Evolutionary conservation across 345 rosid genomes (phyloP).

Genomic region (Stellera chamaejasme): DNA sequence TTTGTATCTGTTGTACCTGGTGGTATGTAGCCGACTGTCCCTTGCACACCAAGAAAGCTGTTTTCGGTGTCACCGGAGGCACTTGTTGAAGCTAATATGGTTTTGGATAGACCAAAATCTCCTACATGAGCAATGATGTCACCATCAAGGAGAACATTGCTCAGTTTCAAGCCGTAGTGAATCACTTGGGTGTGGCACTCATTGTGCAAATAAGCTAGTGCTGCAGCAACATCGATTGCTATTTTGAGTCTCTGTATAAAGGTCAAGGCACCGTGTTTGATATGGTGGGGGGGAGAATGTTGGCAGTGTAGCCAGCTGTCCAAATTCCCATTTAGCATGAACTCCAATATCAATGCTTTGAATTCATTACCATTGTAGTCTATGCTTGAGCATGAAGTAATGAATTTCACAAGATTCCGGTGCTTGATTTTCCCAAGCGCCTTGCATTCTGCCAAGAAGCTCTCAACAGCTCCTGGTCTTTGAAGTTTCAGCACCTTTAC

Average conservation of each 20-base stretch:
- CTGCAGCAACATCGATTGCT: slow-evolving; percentile 8
- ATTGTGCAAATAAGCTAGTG: slow-evolving; percentile 10
- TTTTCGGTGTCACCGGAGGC: background rate
- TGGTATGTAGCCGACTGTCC: slow-evolving; percentile 14
- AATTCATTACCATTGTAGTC: background rate
- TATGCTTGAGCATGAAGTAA: slow-evolving; percentile 2
- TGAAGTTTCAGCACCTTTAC: slow-evolving; percentile 5
- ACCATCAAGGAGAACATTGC: slow-evolving; percentile 9
- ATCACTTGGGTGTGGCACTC: slow-evolving; percentile 3
- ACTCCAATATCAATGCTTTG: slow-evolving; percentile 16
- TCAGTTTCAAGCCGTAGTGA: slow-evolving; percentile 19
- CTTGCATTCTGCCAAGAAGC: slow-evolving; percentile 7
- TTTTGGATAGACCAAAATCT: slow-evolving; percentile 6
- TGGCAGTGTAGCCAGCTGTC: background rate
- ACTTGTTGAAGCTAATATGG: background rate
- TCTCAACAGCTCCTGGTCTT: background rate
- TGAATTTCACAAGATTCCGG: slow-evolving; percentile 11
- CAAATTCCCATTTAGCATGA: slow-evolving; percentile 6
- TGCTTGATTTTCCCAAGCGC: slow-evolving; percentile 9
- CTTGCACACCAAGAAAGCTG: background rate
- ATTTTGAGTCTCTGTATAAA: slow-evolving; percentile 1
- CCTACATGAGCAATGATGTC: slow-evolving; percentile 3
- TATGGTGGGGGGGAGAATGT: no score
- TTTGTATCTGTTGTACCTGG: slow-evolving; percentile 7
- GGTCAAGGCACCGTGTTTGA: no score